Base-by-base conservation (phyloP, 345 rosid species). In the Draba incana region DNA sequence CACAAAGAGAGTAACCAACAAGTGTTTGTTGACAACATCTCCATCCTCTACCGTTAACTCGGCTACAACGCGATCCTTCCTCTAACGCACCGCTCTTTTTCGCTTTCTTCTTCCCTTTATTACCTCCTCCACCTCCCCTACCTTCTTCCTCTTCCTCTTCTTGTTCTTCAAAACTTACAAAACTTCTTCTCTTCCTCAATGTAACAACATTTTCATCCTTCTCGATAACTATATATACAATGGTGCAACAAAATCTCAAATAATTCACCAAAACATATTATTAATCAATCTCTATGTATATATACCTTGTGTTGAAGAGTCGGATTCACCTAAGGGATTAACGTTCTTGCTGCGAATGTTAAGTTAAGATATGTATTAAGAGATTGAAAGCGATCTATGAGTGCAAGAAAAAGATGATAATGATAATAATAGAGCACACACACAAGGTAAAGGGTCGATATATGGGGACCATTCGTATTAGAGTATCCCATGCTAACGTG, bases 41-140 rank as follows among this genome's bases (percentile, higher is more conserved):
- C 99, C 99, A 91, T 51, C 99, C 99, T 74, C 96, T 80, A 31
- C 99, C 99, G 30, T 94, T 94, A 12, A 89, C 96, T 2, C 99
- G 88, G 75, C 96, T 94, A 82, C 97, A 94, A 73, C 97, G 53
- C 30, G 99, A 91, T 25, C 96, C 99, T 70, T 84, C 92, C 88
- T 86, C 77, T 4, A 88, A 57, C 42, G 69, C 80, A 69, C 84
- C 83, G 35, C 84, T 66, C 43, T 74, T 81, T 43, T 81, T 86
- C 64, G 64, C 84, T 45, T 82, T 86, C 83, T 77, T 88, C 49
- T 68, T 68, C 54, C 74, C 70, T 75, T 81, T 84, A 6, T 39
- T 67, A 72, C 74, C 47, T n/a, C 67, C 71, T 13, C 44, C 42
- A 23, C 33, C 48, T 0, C 43, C 64, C 44, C 11, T 47, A 43